Conservation (phyloP, 2,329 filamentous ascomycete genomes). For the Penicillium sp. region DNA sequence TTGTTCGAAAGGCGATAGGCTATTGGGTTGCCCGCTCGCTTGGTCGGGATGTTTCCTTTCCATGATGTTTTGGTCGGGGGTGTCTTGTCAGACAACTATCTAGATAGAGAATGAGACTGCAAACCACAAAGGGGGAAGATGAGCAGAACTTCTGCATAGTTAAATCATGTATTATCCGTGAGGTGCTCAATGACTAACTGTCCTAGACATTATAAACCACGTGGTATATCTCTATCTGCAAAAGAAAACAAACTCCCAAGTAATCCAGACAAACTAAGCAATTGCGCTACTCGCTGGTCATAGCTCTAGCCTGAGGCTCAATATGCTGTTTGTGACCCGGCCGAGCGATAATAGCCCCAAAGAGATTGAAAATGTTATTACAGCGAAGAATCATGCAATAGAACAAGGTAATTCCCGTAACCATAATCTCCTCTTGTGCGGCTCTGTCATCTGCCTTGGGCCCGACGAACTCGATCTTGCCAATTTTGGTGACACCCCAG, state of each 20-base stretch:
- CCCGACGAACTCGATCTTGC: constrained; percentile 27
- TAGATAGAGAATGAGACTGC: neutral
- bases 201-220: neutral
- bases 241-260: neutral
- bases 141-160: neutral
- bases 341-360: constrained; percentile 23
- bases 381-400: constrained; percentile 25
- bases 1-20: neutral
- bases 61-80: neutral
- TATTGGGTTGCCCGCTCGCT: neutral
- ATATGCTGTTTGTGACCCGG: constrained; percentile 15
- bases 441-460: constrained; percentile 9
- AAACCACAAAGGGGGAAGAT: neutral
- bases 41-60: neutral
- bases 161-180: neutral
- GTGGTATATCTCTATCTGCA: neutral
- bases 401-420: constrained; percentile 27
- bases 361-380: constrained; percentile 22
- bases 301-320: neutral
- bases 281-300: neutral
- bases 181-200: neutral
- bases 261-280: neutral
- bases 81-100: neutral
- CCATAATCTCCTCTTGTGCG: constrained; percentile 29
- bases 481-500: constrained; percentile 26